Evolutionary conservation across 139 green algal genomes (phyloP).

Genomic region (Microglena sp.): DNA sequence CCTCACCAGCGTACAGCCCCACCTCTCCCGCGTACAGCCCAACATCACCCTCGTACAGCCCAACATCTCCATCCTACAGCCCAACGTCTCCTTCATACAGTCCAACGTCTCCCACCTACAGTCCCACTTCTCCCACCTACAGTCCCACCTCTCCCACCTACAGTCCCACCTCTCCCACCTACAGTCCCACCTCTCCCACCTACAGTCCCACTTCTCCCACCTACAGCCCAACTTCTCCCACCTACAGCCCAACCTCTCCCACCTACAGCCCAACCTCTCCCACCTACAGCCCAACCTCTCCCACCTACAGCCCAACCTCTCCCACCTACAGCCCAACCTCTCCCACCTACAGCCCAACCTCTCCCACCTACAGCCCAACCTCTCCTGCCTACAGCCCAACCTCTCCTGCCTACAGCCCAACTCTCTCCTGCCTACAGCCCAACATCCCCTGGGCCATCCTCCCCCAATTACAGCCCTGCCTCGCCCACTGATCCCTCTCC

Average conservation of each 20-base stretch:
- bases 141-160: slow-evolving; percentile 38
- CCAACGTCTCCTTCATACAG: slow-evolving; percentile 60
- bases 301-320: slow-evolving; percentile 32
- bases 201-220: slow-evolving; percentile 56
- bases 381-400: slow-evolving; percentile 47
- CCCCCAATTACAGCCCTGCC: slow-evolving; percentile 51
- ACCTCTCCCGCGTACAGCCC: slow-evolving; percentile 47
- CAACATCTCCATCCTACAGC: slow-evolving; percentile 52
- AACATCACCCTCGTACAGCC: slow-evolving; percentile 58
- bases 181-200: slow-evolving; percentile 35
- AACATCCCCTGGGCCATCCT: slow-evolving; percentile 44
- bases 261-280: slow-evolving; percentile 40
- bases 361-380: slow-evolving; percentile 61
- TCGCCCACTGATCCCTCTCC: slow-evolving; percentile 40
- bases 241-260: slow-evolving; percentile 34
- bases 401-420: slow-evolving; percentile 56
- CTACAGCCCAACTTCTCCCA: slow-evolving; percentile 61
- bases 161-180: slow-evolving; percentile 45
- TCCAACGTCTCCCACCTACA: slow-evolving; percentile 39
- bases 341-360: slow-evolving; percentile 45
- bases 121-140: slow-evolving; percentile 37
- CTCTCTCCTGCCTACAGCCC: slow-evolving; percentile 43
- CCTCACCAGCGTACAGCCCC: slow-evolving; percentile 51
- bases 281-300: slow-evolving; percentile 45
- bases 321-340: slow-evolving; percentile 58